phyloP scores from a whole-genome alignment of 352 stramenopile species.

The Phytopythium sindhum region DNA sequence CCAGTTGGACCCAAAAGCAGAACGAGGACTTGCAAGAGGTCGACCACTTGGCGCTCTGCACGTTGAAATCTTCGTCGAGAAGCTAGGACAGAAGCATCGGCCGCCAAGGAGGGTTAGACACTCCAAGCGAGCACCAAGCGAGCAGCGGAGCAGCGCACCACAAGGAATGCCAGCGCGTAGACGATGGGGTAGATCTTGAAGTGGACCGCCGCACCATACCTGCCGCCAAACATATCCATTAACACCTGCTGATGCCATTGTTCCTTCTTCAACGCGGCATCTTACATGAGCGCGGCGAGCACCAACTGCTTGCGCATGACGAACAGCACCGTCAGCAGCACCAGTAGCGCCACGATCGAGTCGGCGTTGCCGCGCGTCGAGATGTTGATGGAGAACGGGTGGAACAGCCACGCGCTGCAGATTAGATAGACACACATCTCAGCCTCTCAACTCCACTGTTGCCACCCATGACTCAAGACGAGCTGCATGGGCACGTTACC shows the following conservation, averaged over 20 bases:
- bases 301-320: constrained; percentile 81
- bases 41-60: constrained; percentile 42
- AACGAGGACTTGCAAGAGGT: constrained; percentile 43
- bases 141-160: constrained; percentile 39
- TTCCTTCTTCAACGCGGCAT: neutral
- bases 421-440: neutral
- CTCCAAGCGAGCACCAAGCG: neutral
- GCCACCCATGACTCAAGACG: neutral
- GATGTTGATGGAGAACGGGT: constrained; percentile 98
- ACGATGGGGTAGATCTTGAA: constrained; percentile 99
- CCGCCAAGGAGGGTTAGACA: neutral
- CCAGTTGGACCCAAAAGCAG: constrained; percentile 52
- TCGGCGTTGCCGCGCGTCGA: constrained; percentile 98
- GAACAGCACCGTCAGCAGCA: constrained; percentile 89
- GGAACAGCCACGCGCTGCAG: constrained; percentile 93
- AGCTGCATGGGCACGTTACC: constrained; percentile 14
- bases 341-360: constrained; percentile 91
- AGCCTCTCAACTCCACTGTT: neutral
- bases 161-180: constrained; percentile 89
- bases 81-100: constrained; percentile 31
- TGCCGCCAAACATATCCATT: constrained; percentile 18
- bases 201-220: constrained; percentile 95
- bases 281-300: constrained; percentile 64
- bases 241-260: neutral
- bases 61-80: constrained; percentile 61